These are phyloP conservation scores for Oleoguttula mirabilis DNA, from an alignment of 495 filamentous ascomycete genomes.

Conservation along the genomic window DNA sequence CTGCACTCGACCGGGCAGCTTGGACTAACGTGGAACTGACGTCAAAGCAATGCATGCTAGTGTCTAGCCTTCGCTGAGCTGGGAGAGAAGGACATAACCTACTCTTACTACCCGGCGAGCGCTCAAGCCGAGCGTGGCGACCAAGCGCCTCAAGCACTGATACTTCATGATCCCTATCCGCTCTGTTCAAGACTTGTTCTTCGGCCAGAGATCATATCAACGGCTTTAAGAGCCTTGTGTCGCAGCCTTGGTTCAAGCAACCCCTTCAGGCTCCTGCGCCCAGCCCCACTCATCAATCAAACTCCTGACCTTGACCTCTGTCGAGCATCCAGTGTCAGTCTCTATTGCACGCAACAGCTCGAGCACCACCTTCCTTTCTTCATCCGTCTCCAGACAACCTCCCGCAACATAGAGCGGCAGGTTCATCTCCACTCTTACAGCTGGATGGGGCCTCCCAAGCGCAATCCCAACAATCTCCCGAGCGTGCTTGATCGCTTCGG, in stretches of 20 bases:
- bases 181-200: too few species aligned
- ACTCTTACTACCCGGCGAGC: too few species aligned
- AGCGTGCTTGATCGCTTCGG: constrained; percentile 44
- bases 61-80: too few species aligned
- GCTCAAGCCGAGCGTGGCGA: too few species aligned
- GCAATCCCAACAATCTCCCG: constrained; percentile 47
- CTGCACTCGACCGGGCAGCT: too few species aligned
- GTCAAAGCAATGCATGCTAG: too few species aligned
- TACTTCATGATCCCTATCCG: too few species aligned
- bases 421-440: constrained; percentile 46
- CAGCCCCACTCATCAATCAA: constrained; percentile 43
- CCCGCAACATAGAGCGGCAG: constrained; percentile 53
- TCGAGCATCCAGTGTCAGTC: constrained; percentile 49
- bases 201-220: too few species aligned
- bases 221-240: too few species aligned
- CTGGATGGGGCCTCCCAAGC: constrained; percentile 41
- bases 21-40: too few species aligned
- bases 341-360: constrained; percentile 47
- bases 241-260: background rate
- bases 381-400: constrained; percentile 36
- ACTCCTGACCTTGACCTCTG: constrained; percentile 46
- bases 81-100: too few species aligned
- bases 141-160: too few species aligned
- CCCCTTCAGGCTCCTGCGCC: background rate
- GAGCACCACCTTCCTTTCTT: constrained; percentile 37